Percentiles rank a stretch among this genome's conserved stretches.
Conservation (phyloP, 306 rosid species). For the Rubus parviflorus region DNA sequence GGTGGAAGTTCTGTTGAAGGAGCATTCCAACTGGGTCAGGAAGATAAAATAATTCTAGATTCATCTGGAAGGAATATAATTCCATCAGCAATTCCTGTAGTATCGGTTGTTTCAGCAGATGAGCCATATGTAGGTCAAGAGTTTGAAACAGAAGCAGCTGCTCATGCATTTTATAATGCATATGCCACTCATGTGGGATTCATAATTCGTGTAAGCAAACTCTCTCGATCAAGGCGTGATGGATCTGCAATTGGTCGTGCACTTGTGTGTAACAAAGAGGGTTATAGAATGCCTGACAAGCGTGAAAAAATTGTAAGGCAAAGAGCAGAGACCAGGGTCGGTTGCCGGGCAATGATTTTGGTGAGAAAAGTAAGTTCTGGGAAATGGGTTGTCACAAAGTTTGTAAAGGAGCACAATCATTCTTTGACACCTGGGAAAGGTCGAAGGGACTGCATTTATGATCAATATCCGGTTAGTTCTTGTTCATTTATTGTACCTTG, state of each 20-base stretch:
- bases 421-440: slow-evolving; percentile 75
- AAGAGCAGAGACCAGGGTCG: slow-evolving; percentile 96
- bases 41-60: slow-evolving; percentile 47
- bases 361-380: slow-evolving; percentile 83
- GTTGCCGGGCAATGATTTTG: slow-evolving; percentile 94
- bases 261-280: slow-evolving; percentile 97
- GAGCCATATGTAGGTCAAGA: slow-evolving; percentile 95
- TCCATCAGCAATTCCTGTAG: slow-evolving; percentile 48
- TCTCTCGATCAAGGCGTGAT: slow-evolving; percentile 92
- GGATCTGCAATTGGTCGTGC: slow-evolving; percentile 94
- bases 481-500: slow-evolving; percentile 17
- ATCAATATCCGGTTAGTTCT: slow-evolving; percentile 83
- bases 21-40: slow-evolving; percentile 48
- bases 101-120: slow-evolving; percentile 47
- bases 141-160: slow-evolving; percentile 86
- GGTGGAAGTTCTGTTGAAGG: slow-evolving; percentile 67
- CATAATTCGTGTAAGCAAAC: slow-evolving; percentile 90
- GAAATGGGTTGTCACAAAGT: slow-evolving; percentile 84
- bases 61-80: slow-evolving; percentile 48
- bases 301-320: slow-evolving; percentile 95
- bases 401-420: slow-evolving; percentile 87
- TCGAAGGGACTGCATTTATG: slow-evolving; percentile 77
- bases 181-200: slow-evolving; percentile 84
- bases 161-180: slow-evolving; percentile 89
- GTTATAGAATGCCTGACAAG: slow-evolving; percentile 91